Conservation (phyloP, 2,329 filamentous ascomycete species). For the Aspergillus jensenii region DNA sequence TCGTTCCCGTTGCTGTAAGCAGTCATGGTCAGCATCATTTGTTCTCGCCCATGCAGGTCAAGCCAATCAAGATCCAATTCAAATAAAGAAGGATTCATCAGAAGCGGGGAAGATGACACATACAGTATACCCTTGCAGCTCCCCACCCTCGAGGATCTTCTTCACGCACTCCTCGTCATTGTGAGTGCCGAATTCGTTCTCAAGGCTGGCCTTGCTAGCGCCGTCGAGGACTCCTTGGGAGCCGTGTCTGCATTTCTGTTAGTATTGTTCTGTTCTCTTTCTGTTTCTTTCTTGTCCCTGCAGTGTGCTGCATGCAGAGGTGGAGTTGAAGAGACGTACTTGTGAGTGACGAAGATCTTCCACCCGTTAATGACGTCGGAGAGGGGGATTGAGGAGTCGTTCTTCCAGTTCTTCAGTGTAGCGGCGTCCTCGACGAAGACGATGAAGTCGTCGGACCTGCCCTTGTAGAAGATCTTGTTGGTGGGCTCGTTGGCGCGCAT, state of each 20-base stretch:
- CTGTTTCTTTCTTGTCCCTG: not conserved
- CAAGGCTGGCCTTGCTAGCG: constrained; percentile 72
- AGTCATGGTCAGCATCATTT: constrained; percentile 10
- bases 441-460: constrained; percentile 67
- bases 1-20: constrained; percentile 29
- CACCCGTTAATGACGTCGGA: constrained; percentile 83
- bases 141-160: constrained; percentile 76
- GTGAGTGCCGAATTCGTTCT: constrained; percentile 83
- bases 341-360: constrained; percentile 87
- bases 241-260: constrained; percentile 64
- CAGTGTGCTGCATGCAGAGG: not conserved
- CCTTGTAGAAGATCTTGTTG: constrained; percentile 85
- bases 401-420: constrained; percentile 76
- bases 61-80: not conserved
- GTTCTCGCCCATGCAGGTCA: not conserved
- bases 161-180: constrained; percentile 78
- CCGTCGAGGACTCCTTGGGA: constrained; percentile 75
- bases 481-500: constrained; percentile 71
- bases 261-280: not conserved
- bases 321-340: constrained; percentile 51
- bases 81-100: not conserved
- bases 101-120: constrained; percentile 23
- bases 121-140: constrained; percentile 62
- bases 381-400: constrained; percentile 74
- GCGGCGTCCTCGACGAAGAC: constrained; percentile 53